A percentile compares a stretch with the other conserved stretches of the same genome.
Evolutionary conservation across 257 asterid genomes (phyloP).

Genomic region (Eustoma russellianum): DNA sequence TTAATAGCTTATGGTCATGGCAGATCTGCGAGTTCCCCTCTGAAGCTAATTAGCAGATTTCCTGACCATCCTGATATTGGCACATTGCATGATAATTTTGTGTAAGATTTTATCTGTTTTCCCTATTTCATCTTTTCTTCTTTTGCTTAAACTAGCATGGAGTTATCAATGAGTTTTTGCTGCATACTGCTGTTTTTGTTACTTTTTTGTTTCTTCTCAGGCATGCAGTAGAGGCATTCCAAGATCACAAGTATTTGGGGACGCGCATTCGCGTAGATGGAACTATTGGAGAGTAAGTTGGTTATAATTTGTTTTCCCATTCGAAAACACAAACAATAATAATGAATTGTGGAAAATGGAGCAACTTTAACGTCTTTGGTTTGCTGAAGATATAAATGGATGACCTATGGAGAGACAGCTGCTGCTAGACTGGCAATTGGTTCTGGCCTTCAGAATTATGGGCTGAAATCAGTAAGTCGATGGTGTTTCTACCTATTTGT

Average conservation of each 20-base stretch:
- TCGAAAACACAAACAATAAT: too few species aligned
- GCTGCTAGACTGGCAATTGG: slow-evolving; percentile 86
- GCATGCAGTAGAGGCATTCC: slow-evolving; percentile 63
- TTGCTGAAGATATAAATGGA: slow-evolving; percentile 75
- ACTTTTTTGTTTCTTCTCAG: slow-evolving; percentile 21
- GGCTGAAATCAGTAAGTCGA: slow-evolving; percentile 53
- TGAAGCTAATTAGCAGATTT: slow-evolving; percentile 67
- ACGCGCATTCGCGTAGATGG: slow-evolving; percentile 87
- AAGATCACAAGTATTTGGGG: slow-evolving; percentile 88
- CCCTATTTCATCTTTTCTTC: neutral
- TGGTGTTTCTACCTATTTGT: neutral
- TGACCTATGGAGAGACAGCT: slow-evolving; percentile 92
- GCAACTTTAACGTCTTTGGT: too few species aligned
- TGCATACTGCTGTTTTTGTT: too few species aligned
- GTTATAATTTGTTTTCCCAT: too few species aligned
- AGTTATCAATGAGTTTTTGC: too few species aligned
- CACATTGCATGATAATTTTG: slow-evolving; percentile 83
- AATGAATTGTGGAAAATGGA: too few species aligned
- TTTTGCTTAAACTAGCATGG: too few species aligned
- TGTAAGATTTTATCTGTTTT: slow-evolving; percentile 39
- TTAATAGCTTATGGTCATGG: slow-evolving; percentile 14
- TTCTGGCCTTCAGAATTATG: slow-evolving; percentile 67
- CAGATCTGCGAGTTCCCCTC: slow-evolving; percentile 74
- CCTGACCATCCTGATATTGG: slow-evolving; percentile 74
- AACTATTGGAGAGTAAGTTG: slow-evolving; percentile 91